Base-by-base conservation (phyloP, 2,329 filamentous ascomycete genomes). In the Ceratocystis eucalypticola region DNA sequence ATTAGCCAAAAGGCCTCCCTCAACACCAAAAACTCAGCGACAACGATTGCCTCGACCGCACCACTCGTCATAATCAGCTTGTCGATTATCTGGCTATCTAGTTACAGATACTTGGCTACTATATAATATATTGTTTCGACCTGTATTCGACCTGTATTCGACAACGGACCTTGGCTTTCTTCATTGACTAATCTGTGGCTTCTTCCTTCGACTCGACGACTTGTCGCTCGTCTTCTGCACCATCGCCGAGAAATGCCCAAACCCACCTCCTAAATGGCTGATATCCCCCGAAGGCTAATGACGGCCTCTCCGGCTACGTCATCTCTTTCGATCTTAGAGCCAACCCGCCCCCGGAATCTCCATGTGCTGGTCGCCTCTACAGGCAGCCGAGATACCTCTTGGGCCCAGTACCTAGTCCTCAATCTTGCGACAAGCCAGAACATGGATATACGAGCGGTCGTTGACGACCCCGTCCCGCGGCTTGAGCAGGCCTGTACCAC, bases 311-410 rank as follows among this genome's bases (percentile, higher is more conserved):
- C 73, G 57, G 69, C 70, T 33, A 70, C 72, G 15, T 75, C 75
- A 37, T 74, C 71, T 20, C 74, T 75, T 48, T 77, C 76, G 5
- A 72, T 77, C 65, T 70, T 72, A 68, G 76, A 78, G 46, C 74
- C 74, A 71, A 17, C 55, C 10, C 72, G 72, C 12, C 68, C 71
- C 4, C 72, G 73, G 68, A 74, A 75, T 68, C 77, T 75, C 69
- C 83, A 82, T 69, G 80, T 89, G 66, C 81, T 89, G 44, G 79
- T 89, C 45, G 84, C 84, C 67, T 82, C 86, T 67, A 86, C 87
- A 70, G 85, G 87, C 67, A 79, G 82, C 61, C 80, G 82, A 66
- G 85, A 88, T 71, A 82, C 85, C 37, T 83, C 85, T 57, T 87
- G 83, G 75, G 85, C 85, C 64, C 82, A 86, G 72, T 79, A 84